These are phyloP conservation scores for Apophysomyces sp. DNA, from an alignment of 371 early-diverging fungal species.

Conservation along the genomic window DNA sequence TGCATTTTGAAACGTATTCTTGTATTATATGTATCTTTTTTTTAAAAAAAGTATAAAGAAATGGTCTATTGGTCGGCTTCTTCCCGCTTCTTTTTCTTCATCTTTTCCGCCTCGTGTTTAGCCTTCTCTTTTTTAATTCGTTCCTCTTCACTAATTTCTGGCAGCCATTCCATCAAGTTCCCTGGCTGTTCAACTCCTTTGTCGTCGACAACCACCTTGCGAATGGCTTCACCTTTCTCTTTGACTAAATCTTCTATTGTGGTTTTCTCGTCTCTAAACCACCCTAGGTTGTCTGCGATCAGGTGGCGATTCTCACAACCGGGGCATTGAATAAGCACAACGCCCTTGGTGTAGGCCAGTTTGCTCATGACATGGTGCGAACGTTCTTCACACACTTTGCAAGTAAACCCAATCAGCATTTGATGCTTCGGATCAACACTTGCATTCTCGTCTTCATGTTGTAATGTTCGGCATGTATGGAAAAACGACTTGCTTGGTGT, in stretches of 20 bases:
- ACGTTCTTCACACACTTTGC: conserved; percentile 87
- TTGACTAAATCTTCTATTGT: conserved; percentile 84
- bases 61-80: conserved; percentile 1
- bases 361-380: conserved; percentile 90
- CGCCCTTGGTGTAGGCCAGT: conserved; percentile 85
- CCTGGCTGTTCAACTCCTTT: conserved; percentile 29
- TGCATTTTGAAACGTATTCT: too few species aligned
- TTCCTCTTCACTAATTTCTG: conserved; percentile 43
- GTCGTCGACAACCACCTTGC: conserved; percentile 44
- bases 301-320: conserved; percentile 90
- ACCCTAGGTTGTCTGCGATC: conserved; percentile 96
- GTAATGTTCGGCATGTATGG: conserved; percentile 5
- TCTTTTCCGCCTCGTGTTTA: conserved; percentile 24
- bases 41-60: too few species aligned
- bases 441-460: conserved; percentile 12
- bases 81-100: conserved; percentile 8
- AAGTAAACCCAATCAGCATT: conserved; percentile 90
- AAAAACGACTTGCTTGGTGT: not conserved
- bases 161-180: conserved; percentile 48
- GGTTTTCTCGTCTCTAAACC: conserved; percentile 74
- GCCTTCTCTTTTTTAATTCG: conserved; percentile 30
- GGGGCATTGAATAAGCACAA: conserved; percentile 92
- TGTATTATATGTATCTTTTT: too few species aligned
- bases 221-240: conserved; percentile 79
- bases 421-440: conserved; percentile 52